Evolutionary conservation across 1,284 basidiomycete genomes (phyloP), one percentile per base, ranked within the genome.

Genomic region (Kwoniella shivajii): DNA sequence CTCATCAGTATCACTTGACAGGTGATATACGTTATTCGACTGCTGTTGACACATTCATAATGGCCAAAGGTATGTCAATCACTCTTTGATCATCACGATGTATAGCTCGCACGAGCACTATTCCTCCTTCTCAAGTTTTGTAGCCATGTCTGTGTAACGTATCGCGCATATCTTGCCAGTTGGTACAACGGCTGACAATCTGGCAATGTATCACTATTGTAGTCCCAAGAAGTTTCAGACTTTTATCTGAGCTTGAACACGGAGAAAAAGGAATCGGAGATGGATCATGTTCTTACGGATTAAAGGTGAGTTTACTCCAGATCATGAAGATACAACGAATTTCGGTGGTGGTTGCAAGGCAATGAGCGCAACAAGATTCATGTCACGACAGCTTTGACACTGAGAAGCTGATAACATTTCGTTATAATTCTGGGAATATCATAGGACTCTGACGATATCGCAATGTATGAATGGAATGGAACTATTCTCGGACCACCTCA

Each of bases 261-360:
- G 95, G 96, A 69, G 95, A 99, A 83, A 99, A 99, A 79, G 95
- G 96, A 46, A 92, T 99, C 73, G 95, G 95, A 63, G 95, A 98
- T 81, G 95, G 94, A 57, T 92, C 89, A 34, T 96, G 92, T 81
- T 94, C 91, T 30, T 98, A 98, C 71, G 94, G 94, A 55, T 82
- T 96, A 57, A 90, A 90, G 78, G 77, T 79, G 63, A 56, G 73
- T 63, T 22, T n/a, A n/a, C n/a, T n/a, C n/a, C n/a, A n/a, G n/a
- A n/a, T n/a, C n/a, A n/a, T n/a, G n/a, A n/a, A n/a, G n/a, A n/a
- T n/a, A n/a, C n/a, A n/a, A n/a, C n/a, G n/a, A n/a, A n/a, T n/a
- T n/a, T n/a, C n/a, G n/a, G n/a, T n/a, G n/a, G n/a, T n/a, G n/a
- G n/a, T n/a, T n/a, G n/a, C n/a, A n/a, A n/a, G n/a, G n/a, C n/a